Evolutionary conservation across 495 filamentous ascomycete species (phyloP).

Genomic region (Aspergillus cristatus): DNA sequence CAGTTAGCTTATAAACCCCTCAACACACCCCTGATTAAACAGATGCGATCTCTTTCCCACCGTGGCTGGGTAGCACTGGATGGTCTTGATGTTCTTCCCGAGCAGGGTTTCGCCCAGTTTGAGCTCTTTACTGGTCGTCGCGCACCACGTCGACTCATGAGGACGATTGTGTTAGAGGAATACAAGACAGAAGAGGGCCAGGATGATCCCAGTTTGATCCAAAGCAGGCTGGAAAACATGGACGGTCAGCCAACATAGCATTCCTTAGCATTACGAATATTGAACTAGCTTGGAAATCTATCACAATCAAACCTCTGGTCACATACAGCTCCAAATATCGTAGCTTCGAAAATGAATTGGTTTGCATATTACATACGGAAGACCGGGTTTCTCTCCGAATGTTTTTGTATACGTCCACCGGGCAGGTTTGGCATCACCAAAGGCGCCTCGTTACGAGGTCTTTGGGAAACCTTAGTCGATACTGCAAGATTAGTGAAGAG

Average conservation of each 20-base stretch:
- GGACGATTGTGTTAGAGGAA: slow-evolving; percentile 30
- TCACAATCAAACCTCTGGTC: too few species aligned
- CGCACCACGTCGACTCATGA: slow-evolving; percentile 63
- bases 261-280: not conserved
- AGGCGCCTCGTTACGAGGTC: too few species aligned
- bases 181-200: slow-evolving; percentile 31
- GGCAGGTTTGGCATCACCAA: too few species aligned
- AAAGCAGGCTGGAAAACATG: slow-evolving; percentile 24
- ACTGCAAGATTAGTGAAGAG: too few species aligned
- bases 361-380: too few species aligned
- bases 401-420: too few species aligned
- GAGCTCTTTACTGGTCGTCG: slow-evolving; percentile 70
- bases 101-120: slow-evolving; percentile 76
- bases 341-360: too few species aligned
- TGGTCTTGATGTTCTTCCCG: slow-evolving; percentile 65
- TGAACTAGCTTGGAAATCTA: too few species aligned
- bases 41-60: slow-evolving; percentile 48
- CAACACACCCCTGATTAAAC: slow-evolving; percentile 59
- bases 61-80: slow-evolving; percentile 66
- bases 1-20: slow-evolving; percentile 65
- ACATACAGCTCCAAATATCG: too few species aligned
- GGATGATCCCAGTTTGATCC: slow-evolving; percentile 24
- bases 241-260: slow-evolving; percentile 28
- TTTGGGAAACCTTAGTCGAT: too few species aligned
- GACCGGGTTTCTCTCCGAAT: too few species aligned